These are phyloP conservation scores for Bruguiera gymnorhiza DNA, from an alignment of 345 rosid species.

Conservation along the genomic window DNA sequence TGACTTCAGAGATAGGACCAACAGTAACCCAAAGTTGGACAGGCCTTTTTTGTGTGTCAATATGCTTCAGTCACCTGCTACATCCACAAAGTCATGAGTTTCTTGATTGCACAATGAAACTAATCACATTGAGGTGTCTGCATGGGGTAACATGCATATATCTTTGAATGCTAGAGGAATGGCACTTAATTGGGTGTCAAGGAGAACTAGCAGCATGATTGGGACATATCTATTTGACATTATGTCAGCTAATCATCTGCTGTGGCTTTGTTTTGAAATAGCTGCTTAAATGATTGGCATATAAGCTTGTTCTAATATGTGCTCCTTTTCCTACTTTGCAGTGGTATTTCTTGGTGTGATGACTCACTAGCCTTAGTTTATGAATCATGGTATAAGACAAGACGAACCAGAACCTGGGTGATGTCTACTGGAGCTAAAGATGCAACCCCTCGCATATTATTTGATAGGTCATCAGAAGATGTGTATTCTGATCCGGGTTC, in stretches of 20 bases:
- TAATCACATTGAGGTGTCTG: not conserved
- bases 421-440: slow-evolving; percentile 73
- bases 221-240: not conserved
- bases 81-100: not conserved
- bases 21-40: not conserved
- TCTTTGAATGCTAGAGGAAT: not conserved
- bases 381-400: slow-evolving; percentile 96
- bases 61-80: not conserved
- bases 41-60: not conserved
- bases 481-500: slow-evolving; percentile 99
- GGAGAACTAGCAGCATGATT: not conserved
- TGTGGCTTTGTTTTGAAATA: slow-evolving; percentile 12
- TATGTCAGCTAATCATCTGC: not conserved
- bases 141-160: not conserved
- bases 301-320: slow-evolving; percentile 3
- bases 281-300: slow-evolving; percentile 5
- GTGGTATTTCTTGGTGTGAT: slow-evolving; percentile 96
- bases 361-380: slow-evolving; percentile 86
- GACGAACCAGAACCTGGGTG: slow-evolving; percentile 86
- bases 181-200: not conserved
- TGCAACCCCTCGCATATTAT: slow-evolving; percentile 66
- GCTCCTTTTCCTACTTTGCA: slow-evolving; percentile 30
- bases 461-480: slow-evolving; percentile 97
- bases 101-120: not conserved
- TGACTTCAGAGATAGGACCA: not conserved